A percentile compares a stretch with the other conserved stretches of the same genome.
Evolutionary conservation across 148 eudicot genomes (phyloP).

Genomic region (Persicaria maculosa): DNA sequence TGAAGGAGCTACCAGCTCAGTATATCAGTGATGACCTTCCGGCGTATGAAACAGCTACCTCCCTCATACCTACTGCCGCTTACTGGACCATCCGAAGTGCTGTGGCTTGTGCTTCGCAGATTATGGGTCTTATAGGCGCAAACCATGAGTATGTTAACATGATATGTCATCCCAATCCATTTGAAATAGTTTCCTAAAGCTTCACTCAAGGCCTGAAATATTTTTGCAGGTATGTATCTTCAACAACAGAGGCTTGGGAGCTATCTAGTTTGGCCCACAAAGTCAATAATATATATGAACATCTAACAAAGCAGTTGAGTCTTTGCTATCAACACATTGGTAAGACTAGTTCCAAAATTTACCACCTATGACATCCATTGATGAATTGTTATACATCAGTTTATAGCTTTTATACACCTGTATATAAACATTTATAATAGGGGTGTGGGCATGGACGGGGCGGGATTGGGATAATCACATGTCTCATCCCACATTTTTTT

Average conservation of each 20-base stretch:
- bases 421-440: neutral
- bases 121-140: conserved; percentile 50
- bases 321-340: conserved; percentile 48
- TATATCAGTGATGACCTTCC: conserved; percentile 40
- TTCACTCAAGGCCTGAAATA: neutral
- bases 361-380: neutral
- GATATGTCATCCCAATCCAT: neutral
- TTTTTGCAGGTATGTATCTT: conserved; percentile 37
- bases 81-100: conserved; percentile 67
- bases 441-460: no score
- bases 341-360: conserved; percentile 20
- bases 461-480: no score
- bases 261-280: conserved; percentile 63
- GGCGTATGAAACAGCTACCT: conserved; percentile 31
- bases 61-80: conserved; percentile 55
- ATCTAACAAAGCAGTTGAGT: conserved; percentile 44
- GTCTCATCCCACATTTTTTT: no score
- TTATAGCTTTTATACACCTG: neutral
- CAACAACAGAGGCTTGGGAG: conserved; percentile 83
- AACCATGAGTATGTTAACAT: conserved; percentile 53
- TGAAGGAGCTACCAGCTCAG: conserved; percentile 54
- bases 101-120: conserved; percentile 58
- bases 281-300: conserved; percentile 48
- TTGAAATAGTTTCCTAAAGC: neutral
- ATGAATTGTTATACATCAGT: neutral